phyloP scores from a whole-genome alignment of 2,329 filamentous ascomycete genomes.

The Conoideocrella luteorostrata region DNA sequence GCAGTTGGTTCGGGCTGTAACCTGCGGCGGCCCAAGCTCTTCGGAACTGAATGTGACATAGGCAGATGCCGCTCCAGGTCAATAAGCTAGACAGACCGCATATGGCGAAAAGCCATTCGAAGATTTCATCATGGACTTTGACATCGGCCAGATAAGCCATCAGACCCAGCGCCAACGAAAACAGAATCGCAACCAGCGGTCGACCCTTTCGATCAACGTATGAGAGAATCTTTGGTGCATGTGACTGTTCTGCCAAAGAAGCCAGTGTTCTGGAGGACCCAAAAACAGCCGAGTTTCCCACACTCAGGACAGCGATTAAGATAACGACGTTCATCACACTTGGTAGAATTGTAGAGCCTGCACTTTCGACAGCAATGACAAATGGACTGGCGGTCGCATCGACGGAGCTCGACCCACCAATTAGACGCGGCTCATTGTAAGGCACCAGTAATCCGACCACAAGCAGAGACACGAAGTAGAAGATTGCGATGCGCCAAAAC shows the following conservation, averaged over 20 bases:
- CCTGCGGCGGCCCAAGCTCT: conserved; percentile 66
- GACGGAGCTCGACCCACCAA: conserved; percentile 47
- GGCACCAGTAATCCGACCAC: conserved; percentile 79
- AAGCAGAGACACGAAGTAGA: conserved; percentile 77
- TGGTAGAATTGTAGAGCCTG: conserved; percentile 72
- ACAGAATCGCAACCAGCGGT: conserved; percentile 1
- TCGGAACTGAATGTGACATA: conserved; percentile 91
- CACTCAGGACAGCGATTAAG: conserved; percentile 80
- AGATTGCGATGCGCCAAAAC: conserved; percentile 86
- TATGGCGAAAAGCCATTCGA: conserved; percentile 74
- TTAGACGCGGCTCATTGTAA: conserved; percentile 59
- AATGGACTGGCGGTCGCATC: conserved; percentile 79
- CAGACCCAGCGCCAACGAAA: conserved; percentile 60
- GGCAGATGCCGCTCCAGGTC: conserved; percentile 78
- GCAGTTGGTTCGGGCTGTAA: conserved; percentile 67
- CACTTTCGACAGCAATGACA: conserved; percentile 84
- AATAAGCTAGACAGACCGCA: conserved; percentile 69
- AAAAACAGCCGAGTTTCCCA: conserved; percentile 88
- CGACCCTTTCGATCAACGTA: conserved; percentile 68
- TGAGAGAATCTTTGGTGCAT: conserved; percentile 67
- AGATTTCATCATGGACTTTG: conserved; percentile 51
- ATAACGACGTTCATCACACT: conserved; percentile 95
- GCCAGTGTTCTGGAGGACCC: conserved; percentile 84
- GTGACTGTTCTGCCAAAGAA: conserved; percentile 78
- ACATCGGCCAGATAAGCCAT: conserved; percentile 69